phyloP scores from a whole-genome alignment of 148 eudicot species.

The Chenopodium album region DNA sequence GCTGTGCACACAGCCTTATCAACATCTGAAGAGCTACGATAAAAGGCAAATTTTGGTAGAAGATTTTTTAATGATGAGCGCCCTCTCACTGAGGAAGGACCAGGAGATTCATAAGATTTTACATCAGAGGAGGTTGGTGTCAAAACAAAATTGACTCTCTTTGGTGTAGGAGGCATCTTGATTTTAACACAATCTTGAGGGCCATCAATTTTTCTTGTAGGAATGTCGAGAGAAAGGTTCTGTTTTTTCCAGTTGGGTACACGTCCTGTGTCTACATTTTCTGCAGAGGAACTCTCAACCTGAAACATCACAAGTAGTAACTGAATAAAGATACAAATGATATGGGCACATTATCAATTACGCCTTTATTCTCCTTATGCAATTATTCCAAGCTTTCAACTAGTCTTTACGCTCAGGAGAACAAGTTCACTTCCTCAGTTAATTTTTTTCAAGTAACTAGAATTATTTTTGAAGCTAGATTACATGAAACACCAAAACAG shows the following conservation, averaged over 20 bases:
- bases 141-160: constrained; percentile 69
- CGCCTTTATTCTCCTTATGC: background rate
- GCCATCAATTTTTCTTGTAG: constrained; percentile 48
- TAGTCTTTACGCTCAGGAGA: background rate
- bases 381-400: background rate
- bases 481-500: background rate
- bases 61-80: constrained; percentile 54
- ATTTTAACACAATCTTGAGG: constrained; percentile 54
- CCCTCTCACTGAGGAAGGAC: constrained; percentile 50
- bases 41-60: constrained; percentile 54
- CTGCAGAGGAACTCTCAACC: constrained; percentile 33
- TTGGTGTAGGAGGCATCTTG: constrained; percentile 65
- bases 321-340: background rate
- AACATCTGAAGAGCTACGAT: constrained; percentile 44
- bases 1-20: constrained; percentile 37
- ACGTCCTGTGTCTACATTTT: constrained; percentile 35
- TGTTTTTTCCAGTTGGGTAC: constrained; percentile 57
- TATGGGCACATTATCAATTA: background rate
- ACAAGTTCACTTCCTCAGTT: background rate
- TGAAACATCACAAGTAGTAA: constrained; percentile 20
- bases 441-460: too few species aligned
- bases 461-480: background rate
- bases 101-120: constrained; percentile 50
- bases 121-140: constrained; percentile 49
- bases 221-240: constrained; percentile 68